Conservation (phyloP, 768 basidiomycete species). For the Candolleomyces efflorescens region DNA sequence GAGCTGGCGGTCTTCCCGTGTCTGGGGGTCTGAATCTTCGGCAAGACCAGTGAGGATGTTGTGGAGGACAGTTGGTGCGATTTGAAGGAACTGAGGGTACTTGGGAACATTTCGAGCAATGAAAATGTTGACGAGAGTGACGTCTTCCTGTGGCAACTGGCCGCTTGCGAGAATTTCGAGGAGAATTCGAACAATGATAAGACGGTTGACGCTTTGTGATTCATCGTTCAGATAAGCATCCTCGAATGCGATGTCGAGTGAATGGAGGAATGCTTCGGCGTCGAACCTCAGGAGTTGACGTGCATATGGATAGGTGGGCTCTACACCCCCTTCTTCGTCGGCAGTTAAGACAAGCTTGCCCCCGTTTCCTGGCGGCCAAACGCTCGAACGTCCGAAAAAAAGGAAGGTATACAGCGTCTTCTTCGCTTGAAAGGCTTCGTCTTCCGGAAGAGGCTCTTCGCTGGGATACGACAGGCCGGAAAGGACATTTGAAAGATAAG, state of each 20-base stretch:
- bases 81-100: conserved; percentile 81
- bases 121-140: conserved; percentile 91
- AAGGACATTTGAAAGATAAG: conserved; percentile 77
- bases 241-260: conserved; percentile 93
- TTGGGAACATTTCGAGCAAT: conserved; percentile 95
- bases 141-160: conserved; percentile 54
- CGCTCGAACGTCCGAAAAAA: conserved; percentile 74
- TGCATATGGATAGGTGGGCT: conserved; percentile 88
- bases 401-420: conserved; percentile 75
- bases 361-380: conserved; percentile 73
- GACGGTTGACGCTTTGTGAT: conserved; percentile 60
- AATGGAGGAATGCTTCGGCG: conserved; percentile 90
- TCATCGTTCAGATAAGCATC: conserved; percentile 87
- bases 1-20: conserved; percentile 90
- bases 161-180: conserved; percentile 67
- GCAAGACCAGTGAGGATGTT: conserved; percentile 75
- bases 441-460: conserved; percentile 60
- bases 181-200: conserved; percentile 79
- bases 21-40: conserved; percentile 67
- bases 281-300: conserved; percentile 83
- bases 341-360: conserved; percentile 73
- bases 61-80: conserved; percentile 66
- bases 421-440: conserved; percentile 68
- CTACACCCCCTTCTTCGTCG: conserved; percentile 67
- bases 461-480: conserved; percentile 87